A percentile compares a stretch with the other conserved stretches of the same genome.
phyloP scores from a whole-genome alignment of 1,139 yeast genomes.

The Hemisphaericaspora lyxosophila region DNA sequence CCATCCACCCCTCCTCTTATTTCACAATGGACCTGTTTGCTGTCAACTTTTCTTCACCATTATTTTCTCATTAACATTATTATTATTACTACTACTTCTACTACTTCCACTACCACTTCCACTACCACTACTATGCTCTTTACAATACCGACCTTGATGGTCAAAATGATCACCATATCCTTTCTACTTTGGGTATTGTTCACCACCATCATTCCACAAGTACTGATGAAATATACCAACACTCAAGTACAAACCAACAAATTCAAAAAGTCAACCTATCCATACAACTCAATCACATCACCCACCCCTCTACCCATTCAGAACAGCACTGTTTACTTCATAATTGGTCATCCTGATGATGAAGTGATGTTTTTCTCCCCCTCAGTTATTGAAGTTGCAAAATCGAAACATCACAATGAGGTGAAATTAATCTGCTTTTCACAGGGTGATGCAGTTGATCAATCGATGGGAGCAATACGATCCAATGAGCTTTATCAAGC shows the following conservation, averaged over 20 bases:
- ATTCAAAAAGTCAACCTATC: slow-evolving; percentile 26
- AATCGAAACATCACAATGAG: slow-evolving; percentile 48
- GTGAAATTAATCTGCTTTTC: slow-evolving; percentile 72
- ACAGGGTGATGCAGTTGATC: slow-evolving; percentile 64
- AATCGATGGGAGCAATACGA: slow-evolving; percentile 68
- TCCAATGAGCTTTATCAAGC: slow-evolving; percentile 58
- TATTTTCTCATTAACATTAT: background rate
- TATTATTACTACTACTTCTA: background rate
- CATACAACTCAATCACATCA: slow-evolving; percentile 39
- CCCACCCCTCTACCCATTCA: slow-evolving; percentile 36
- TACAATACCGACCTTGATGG: slow-evolving; percentile 18
- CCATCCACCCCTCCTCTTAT: no score
- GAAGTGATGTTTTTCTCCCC: slow-evolving; percentile 98
- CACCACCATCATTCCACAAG: slow-evolving; percentile 43
- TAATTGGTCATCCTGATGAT: slow-evolving; percentile 97
- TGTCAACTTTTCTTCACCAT: background rate
- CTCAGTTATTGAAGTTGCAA: slow-evolving; percentile 54
- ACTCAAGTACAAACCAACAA: slow-evolving; percentile 26
- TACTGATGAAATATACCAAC: slow-evolving; percentile 29
- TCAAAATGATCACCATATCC: slow-evolving; percentile 19
- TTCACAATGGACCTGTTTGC: no score
- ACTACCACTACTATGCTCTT: slow-evolving; percentile 13
- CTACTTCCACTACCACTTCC: no score
- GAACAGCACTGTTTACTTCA: slow-evolving; percentile 44
- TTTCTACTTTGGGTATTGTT: slow-evolving; percentile 40